Conservation (phyloP, 345 rosid genomes). For the Crucihimalaya himalaica region DNA sequence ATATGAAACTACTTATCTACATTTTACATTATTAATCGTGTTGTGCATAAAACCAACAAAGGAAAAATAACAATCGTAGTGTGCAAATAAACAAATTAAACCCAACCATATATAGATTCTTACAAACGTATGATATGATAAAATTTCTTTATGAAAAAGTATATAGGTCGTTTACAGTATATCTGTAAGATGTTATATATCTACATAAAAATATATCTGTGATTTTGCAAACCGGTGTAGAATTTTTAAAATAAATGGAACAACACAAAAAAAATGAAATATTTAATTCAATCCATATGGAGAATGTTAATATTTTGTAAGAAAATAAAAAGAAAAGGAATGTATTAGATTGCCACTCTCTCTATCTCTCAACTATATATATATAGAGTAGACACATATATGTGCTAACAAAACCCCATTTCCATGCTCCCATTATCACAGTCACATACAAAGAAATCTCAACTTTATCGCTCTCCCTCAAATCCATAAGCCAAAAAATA, state of each 20-base stretch:
- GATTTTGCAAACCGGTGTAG: neutral
- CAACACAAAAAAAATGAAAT: neutral
- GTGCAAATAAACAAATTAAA: neutral
- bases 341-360: neutral
- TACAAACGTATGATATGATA: neutral
- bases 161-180: neutral
- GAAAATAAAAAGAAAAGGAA: neutral
- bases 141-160: neutral
- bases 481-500: slow-evolving; percentile 34
- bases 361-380: neutral
- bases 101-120: neutral
- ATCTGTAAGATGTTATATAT: neutral
- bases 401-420: slow-evolving; percentile 32
- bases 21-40: neutral
- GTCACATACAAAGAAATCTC: slow-evolving; percentile 39
- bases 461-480: slow-evolving; percentile 25
- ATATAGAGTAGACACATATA: neutral
- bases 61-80: no score
- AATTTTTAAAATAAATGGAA: neutral
- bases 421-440: slow-evolving; percentile 38
- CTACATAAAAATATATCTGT: neutral
- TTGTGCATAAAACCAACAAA: neutral
- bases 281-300: neutral
- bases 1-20: neutral
- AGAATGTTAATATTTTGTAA: neutral